These are phyloP conservation scores for Cerrena zonata DNA, from an alignment of 1,284 basidiomycete genomes.

Conservation along the genomic window DNA sequence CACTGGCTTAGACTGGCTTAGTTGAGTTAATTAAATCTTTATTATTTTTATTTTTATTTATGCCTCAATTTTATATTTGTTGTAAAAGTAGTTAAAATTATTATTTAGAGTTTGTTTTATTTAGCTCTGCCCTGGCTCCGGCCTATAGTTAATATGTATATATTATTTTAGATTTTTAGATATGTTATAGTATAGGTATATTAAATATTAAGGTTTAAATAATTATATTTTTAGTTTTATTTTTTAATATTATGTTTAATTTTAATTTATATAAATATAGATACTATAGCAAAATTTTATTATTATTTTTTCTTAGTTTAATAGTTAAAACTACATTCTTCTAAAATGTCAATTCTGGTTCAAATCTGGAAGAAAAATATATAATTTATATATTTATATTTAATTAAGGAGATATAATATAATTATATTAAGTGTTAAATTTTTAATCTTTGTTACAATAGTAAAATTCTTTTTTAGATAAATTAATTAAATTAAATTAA, in stretches of 20 bases:
- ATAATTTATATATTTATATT: slow-evolving; percentile 6
- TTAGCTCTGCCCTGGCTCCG: too few relatives aligned
- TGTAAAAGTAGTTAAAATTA: slow-evolving; percentile 2
- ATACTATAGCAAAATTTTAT: background rate
- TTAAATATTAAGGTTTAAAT: background rate
- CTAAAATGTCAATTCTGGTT: slow-evolving; percentile 1
- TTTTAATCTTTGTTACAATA: background rate
- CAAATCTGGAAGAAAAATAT: slow-evolving; percentile 3
- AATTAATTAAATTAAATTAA: slow-evolving; percentile 1
- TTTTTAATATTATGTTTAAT: background rate
- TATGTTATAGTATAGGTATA: slow-evolving; percentile 6
- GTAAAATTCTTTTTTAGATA: background rate
- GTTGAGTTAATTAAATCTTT: too few relatives aligned
- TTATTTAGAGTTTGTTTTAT: background rate
- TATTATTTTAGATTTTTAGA: background rate
- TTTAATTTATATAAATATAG: background rate
- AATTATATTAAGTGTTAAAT: background rate
- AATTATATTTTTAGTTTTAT: background rate
- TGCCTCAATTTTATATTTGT: slow-evolving; percentile 2
- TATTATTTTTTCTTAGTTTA: slow-evolving; percentile 1
- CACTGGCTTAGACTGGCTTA: too few relatives aligned
- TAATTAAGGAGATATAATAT: background rate
- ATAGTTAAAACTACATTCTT: slow-evolving; percentile 2
- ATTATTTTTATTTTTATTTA: slow-evolving; percentile 1
- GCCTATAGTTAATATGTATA: background rate